Percentiles rank a stretch among this genome's conserved stretches.
Evolutionary conservation across 148 eudicot genomes (phyloP).

Genomic region (Mesembryanthemum crystallinum): DNA sequence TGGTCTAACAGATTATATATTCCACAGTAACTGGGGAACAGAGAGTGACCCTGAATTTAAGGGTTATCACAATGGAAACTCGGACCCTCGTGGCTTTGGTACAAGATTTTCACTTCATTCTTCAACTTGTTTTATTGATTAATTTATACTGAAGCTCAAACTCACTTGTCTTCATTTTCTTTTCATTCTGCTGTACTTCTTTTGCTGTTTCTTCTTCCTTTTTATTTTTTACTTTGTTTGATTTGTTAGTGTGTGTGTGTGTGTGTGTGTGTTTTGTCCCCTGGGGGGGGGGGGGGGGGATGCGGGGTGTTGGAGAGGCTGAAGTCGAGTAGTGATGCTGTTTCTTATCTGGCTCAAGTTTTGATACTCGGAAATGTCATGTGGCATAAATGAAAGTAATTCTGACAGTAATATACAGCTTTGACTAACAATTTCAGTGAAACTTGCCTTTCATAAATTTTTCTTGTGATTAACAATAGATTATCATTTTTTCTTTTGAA

Average conservation of each 20-base stretch:
- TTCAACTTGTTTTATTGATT: constrained; percentile 3
- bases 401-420: not conserved
- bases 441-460: too few species aligned
- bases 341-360: not conserved
- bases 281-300: too few species aligned
- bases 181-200: not conserved
- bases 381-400: not conserved
- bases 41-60: constrained; percentile 84
- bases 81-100: constrained; percentile 95
- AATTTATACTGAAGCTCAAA: not conserved
- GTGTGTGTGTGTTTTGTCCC: too few species aligned
- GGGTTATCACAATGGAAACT: constrained; percentile 88
- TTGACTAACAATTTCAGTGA: not conserved
- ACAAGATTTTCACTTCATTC: constrained; percentile 16
- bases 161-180: not conserved
- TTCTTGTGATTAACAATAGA: too few species aligned
- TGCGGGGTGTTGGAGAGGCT: not conserved
- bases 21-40: constrained; percentile 92
- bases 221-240: not conserved
- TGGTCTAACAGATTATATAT: constrained; percentile 23
- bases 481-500: too few species aligned
- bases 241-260: too few species aligned
- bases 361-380: not conserved
- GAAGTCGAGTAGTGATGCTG: not conserved
- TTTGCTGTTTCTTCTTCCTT: not conserved